Evolutionary conservation across 202 grass and related monocot genomes (phyloP), one percentile per base, ranked within the genome.

Genomic region (Setaria viridis): DNA sequence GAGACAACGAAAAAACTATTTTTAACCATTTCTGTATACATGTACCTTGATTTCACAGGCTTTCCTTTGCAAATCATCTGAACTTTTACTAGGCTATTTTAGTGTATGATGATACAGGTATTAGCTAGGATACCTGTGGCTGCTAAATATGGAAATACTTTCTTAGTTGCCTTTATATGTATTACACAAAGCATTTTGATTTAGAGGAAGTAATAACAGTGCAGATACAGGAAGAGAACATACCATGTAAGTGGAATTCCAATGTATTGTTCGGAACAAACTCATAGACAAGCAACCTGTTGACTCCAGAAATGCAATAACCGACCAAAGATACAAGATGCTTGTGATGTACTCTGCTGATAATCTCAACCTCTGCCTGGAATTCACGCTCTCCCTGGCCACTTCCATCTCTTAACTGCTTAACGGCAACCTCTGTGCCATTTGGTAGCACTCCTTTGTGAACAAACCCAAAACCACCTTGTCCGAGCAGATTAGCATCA

Each of bases 381-480:
- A 98, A 98, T 45, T 98, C 96, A 17, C 93, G 93, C 39, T 98
- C 93, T 25, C 93, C 93, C 79, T 93, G 94, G 0, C 87, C 90
- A 83, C 92, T 95, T 10, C 92, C 96, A 82, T 86, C 87, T 81
- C 91, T 98, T 10, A 98, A 76, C 32, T 92, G 91, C 55, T 98
- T 98, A 15, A 98, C 86, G 0, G 96, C 96, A 75, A 98, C 72
- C 64, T 95, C 91, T 48, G 78, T 95, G 54, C 93, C 96, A 89
- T 94, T 85, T 1, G 67, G 74, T 5, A 98, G 92, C 16, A 95
- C 84, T 56, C 96, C 96, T 89, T 87, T 92, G 72, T 98, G 96
- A 55, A 98, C 96, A 87, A 86, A 95, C 33, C 96, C 96, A 62
- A 98, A 98, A 32, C 96, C 93, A 15, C 96, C 96, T 91, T 95